Evolutionary conservation across 176 grass and related monocot genomes (phyloP), one percentile per base, ranked within the genome.

Genomic region (Pontederia paniculata): DNA sequence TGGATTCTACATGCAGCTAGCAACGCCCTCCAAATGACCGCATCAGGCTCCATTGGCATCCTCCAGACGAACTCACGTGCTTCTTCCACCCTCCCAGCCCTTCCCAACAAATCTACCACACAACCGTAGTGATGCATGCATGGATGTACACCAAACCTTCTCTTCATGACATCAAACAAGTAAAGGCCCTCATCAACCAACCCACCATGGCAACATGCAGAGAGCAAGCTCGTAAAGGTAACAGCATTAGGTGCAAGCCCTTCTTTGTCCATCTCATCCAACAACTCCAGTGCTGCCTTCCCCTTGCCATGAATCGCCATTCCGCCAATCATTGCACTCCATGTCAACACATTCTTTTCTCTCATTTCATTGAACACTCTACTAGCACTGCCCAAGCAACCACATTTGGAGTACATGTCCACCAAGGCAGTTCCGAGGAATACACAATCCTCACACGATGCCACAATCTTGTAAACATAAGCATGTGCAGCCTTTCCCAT

Each of bases 361-460:
- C 16, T 47, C 43, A 47, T 69, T 23, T 21, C 13, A 21, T 56
- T 52, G 41, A 69, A 69, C 42, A 69, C 42, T 25, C 44, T 56
- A 10, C 11, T 21, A 21, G 66, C 66, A 44, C 66, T 45, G 15
- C 17, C 42, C 8, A 69, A 18, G 54, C 37, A 69, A 12, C 67
- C 54, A 10, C 67, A 69, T 48, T 69, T 69, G 54, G 43, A 45
- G 42, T 58, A 58, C 67, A 69, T 69, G 67, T 69, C 53, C 12
- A 57, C 52, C 21, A 69, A 48, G 9, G 42, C 67, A 3, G 67
- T 69, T 42, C 54, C 22, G 6, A 17, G 11, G 53, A 66, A 66
- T 25, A 51, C 23, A 7, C 15, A 66, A 4, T 52, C 49, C 52
- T 53, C 15, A 23, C 42, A 28, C 19, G 5, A 25, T 14, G 48